Conservation (phyloP, 495 filamentous ascomycete genomes). For the Letharia lupina region DNA sequence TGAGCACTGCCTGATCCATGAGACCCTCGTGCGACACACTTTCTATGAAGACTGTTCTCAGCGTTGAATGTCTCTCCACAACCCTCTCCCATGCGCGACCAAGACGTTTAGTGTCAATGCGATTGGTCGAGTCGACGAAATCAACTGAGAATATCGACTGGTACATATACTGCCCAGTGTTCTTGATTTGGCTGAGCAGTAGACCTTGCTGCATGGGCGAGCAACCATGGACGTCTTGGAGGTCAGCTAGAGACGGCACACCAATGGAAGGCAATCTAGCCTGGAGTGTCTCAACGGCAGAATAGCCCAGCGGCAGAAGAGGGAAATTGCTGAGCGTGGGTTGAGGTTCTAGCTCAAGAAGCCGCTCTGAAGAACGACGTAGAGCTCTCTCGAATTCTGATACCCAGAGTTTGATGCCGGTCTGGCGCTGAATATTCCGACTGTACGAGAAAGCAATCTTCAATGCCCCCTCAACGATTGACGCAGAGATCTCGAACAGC, state of each 20-base stretch:
- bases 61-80: slow-evolving; percentile 37
- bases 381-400: slow-evolving; percentile 24
- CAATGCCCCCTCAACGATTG: slow-evolving; percentile 20
- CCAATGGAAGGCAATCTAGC: slow-evolving; percentile 15
- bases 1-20: slow-evolving; percentile 39
- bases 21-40: slow-evolving; percentile 30
- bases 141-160: slow-evolving; percentile 19
- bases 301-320: slow-evolving; percentile 29
- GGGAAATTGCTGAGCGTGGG: slow-evolving; percentile 29
- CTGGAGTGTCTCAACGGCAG: slow-evolving; percentile 22
- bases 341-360: slow-evolving; percentile 15
- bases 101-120: slow-evolving; percentile 14
- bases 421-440: slow-evolving; percentile 28
- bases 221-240: slow-evolving; percentile 39
- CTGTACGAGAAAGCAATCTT: slow-evolving; percentile 30
- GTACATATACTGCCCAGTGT: slow-evolving; percentile 29
- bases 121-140: slow-evolving; percentile 1
- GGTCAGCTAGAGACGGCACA: slow-evolving; percentile 22
- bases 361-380: slow-evolving; percentile 6
- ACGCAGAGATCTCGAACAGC: slow-evolving; percentile 50
- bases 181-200: slow-evolving; percentile 39
- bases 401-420: slow-evolving; percentile 31
- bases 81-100: slow-evolving; percentile 39
- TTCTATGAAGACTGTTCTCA: slow-evolving; percentile 43
- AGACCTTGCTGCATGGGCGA: slow-evolving; percentile 40